Evolutionary conservation across 805 yeast genomes (phyloP).

Genomic region (Zygoascus flipseniorum): DNA sequence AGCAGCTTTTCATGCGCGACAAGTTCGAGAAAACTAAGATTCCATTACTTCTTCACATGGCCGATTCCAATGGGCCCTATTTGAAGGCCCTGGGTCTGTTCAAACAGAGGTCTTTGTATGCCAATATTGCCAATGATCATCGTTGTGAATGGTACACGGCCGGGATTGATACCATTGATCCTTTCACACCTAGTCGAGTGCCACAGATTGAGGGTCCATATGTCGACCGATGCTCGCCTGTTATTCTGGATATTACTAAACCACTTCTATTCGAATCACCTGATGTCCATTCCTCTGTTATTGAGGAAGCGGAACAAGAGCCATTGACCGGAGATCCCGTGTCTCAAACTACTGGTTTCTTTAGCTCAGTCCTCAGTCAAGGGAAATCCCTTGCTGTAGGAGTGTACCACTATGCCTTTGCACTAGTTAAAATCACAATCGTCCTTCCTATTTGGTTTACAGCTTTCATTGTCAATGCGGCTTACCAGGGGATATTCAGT

Average conservation of each 20-base stretch:
- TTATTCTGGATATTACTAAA: constrained; percentile 9
- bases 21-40: constrained; percentile 15
- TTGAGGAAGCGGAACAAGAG: background rate
- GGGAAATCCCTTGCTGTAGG: background rate
- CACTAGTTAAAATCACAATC: constrained; percentile 38
- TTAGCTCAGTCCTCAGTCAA: background rate
- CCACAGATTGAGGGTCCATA: constrained; percentile 23
- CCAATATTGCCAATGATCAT: constrained; percentile 72
- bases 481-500: constrained; percentile 35
- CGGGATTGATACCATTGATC: constrained; percentile 41
- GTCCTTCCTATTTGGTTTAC: constrained; percentile 56
- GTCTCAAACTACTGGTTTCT: background rate
- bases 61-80: constrained; percentile 53
- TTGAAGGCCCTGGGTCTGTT: constrained; percentile 47
- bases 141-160: constrained; percentile 81
- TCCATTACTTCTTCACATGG: constrained; percentile 61
- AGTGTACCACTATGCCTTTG: constrained; percentile 36
- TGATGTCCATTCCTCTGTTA: background rate
- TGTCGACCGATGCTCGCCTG: constrained; percentile 46
- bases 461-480: constrained; percentile 44
- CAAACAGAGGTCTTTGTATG: constrained; percentile 49
- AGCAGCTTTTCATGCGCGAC: constrained; percentile 53
- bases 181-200: constrained; percentile 10
- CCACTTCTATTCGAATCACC: constrained; percentile 1
- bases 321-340: background rate